phyloP scores from a whole-genome alignment of 139 green algal genomes.

The Closterium sp. region DNA sequence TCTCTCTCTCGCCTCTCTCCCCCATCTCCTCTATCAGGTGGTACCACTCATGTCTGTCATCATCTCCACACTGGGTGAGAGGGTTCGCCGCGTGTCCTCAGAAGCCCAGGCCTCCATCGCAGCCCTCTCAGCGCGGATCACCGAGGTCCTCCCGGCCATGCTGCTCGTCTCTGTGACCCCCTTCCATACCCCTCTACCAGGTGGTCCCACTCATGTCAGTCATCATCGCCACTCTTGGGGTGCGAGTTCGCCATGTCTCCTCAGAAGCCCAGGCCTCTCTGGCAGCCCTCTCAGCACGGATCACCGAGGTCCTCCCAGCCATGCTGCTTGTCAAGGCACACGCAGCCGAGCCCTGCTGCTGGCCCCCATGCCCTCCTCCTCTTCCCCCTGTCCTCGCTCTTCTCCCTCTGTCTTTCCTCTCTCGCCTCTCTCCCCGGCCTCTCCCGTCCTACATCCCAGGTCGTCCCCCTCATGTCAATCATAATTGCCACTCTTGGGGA shows the following conservation, averaged over 20 bases:
- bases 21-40: conserved; percentile 8
- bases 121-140: conserved; percentile 17
- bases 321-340: conserved; percentile 54
- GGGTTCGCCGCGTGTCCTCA: conserved; percentile 27
- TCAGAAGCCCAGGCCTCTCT: conserved; percentile 34
- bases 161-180: too few relatives aligned
- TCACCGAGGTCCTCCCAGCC: conserved; percentile 33
- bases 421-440: neutral
- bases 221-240: conserved; percentile 34
- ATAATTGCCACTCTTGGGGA: conserved; percentile 36
- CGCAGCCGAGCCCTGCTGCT: conserved; percentile 39
- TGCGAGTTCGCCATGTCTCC: conserved; percentile 26
- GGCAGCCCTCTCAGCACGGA: conserved; percentile 24
- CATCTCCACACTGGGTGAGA: conserved; percentile 30
- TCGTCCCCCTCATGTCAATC: conserved; percentile 35
- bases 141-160: conserved; percentile 33
- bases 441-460: neutral
- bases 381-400: too few relatives aligned
- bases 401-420: neutral
- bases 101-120: conserved; percentile 41
- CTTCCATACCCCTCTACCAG: neutral
- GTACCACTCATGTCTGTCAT: conserved; percentile 38
- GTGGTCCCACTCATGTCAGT: conserved; percentile 39
- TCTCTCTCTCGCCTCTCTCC: neutral
- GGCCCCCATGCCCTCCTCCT: neutral